Percentiles rank a stretch among this genome's conserved stretches.
Evolutionary conservation across 208 protist species (phyloP).

Genomic region (Crithidia bombi): DNA sequence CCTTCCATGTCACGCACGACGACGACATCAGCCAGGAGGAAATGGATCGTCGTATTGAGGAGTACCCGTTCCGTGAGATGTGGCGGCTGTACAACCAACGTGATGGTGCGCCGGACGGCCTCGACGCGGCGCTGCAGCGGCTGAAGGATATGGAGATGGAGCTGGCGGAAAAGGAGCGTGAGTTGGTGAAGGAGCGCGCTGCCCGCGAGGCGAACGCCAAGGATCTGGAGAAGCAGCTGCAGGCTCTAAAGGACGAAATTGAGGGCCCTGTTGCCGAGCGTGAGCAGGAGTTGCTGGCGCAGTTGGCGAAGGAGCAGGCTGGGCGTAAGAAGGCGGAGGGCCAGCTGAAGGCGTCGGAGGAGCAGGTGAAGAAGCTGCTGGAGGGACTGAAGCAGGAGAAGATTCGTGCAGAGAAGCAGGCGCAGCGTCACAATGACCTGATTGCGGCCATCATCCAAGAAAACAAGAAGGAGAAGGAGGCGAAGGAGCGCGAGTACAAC

Average conservation of each 20-base stretch:
- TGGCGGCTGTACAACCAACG: constrained; percentile 78
- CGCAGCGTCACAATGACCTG: constrained; percentile 75
- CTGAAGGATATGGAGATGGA: constrained; percentile 68
- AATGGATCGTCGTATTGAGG: constrained; percentile 69
- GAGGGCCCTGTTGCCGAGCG: constrained; percentile 44
- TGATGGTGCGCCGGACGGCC: constrained; percentile 53
- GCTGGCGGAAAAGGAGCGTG: constrained; percentile 46
- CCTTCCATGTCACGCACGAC: constrained; percentile 83
- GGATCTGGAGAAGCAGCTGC: constrained; percentile 49
- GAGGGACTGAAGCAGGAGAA: constrained; percentile 74
- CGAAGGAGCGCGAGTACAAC: constrained; percentile 84
- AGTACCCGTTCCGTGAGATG: constrained; percentile 85
- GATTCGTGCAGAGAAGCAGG: constrained; percentile 57
- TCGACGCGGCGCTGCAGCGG: constrained; percentile 62
- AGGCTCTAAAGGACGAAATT: constrained; percentile 36
- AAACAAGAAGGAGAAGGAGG: constrained; percentile 88
- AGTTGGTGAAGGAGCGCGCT: constrained; percentile 51
- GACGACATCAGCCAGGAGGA: constrained; percentile 73
- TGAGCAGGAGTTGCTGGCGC: constrained; percentile 46
- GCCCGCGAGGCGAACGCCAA: constrained; percentile 36
- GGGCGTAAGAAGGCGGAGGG: constrained; percentile 44
- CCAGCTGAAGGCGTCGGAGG: constrained; percentile 48
- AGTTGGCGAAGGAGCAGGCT: constrained; percentile 56
- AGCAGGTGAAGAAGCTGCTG: constrained; percentile 58
- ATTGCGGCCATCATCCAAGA: constrained; percentile 84